A percentile compares a stretch with the other conserved stretches of the same genome.
Conservation (phyloP, 352 stramenopile species). For the Discostella stelligera region DNA sequence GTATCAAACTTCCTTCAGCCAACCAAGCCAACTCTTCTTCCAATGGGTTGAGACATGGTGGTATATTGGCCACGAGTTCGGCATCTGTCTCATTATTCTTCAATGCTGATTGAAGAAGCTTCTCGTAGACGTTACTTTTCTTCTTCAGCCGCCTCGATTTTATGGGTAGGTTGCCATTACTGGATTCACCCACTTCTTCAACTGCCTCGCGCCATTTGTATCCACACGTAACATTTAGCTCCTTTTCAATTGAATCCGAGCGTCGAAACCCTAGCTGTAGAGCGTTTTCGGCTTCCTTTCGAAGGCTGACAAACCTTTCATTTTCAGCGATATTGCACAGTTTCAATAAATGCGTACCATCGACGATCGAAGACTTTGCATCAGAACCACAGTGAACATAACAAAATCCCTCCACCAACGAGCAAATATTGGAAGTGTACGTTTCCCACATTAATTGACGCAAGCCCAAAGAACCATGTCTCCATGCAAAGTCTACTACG, state of each 20-base stretch:
- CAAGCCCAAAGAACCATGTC: conserved; percentile 31
- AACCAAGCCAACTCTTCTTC: conserved; percentile 36
- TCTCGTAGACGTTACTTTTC: neutral
- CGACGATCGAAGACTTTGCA: neutral
- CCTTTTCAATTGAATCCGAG: conserved; percentile 20
- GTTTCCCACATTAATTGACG: conserved; percentile 1
- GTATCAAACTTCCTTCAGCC: conserved; percentile 31
- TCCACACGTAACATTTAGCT: conserved; percentile 19
- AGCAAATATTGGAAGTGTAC: neutral
- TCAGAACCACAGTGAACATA: neutral
- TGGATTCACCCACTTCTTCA: conserved; percentile 16
- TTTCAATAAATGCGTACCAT: conserved; percentile 11
- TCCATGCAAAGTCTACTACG: conserved; percentile 28
- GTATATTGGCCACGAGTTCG: conserved; percentile 16
- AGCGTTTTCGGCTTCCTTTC: conserved; percentile 14
- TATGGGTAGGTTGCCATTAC: neutral
- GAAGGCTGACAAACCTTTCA: conserved; percentile 13
- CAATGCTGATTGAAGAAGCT: neutral
- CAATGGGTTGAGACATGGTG: conserved; percentile 2
- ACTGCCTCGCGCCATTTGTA: conserved; percentile 14
- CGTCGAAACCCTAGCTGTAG: conserved; percentile 33
- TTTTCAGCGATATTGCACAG: neutral
- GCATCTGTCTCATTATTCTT: neutral
- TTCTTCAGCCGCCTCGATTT: conserved; percentile 1
- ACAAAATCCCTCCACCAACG: conserved; percentile 5